Percentiles rank a stretch among this genome's conserved stretches.
Conservation (phyloP, 1,284 basidiomycete genomes). For the Xanthoconium separans region DNA sequence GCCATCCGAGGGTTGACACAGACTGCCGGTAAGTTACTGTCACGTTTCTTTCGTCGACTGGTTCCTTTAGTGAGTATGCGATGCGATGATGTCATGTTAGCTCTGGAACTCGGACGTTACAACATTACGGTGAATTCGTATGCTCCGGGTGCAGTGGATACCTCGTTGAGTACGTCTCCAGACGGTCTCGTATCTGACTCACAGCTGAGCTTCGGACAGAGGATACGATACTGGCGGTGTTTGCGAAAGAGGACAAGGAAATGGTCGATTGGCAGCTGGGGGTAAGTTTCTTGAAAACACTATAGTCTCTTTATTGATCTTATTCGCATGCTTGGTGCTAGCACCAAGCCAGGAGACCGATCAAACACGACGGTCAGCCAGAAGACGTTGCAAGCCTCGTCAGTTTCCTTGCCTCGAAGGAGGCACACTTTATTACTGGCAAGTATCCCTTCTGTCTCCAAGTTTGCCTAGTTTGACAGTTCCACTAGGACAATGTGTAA, state of each 20-base stretch:
- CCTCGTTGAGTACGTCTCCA: background rate
- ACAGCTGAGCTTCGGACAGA: background rate
- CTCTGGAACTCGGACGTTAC: background rate
- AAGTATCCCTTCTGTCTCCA: background rate
- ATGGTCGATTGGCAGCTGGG: background rate
- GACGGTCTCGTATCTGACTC: background rate
- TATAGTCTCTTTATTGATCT: no score
- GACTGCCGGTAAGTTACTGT: background rate
- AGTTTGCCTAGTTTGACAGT: background rate
- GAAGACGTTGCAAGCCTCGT: background rate
- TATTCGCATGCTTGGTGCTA: background rate
- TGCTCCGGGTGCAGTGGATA: background rate
- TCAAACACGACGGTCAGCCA: background rate
- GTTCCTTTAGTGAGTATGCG: background rate
- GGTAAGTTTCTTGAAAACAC: background rate
- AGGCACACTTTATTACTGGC: background rate
- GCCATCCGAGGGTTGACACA: background rate
- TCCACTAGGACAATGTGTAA: background rate
- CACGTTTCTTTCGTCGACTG: no score
- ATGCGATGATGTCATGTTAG: background rate
- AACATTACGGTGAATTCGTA: background rate
- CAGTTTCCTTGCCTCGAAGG: background rate
- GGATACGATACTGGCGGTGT: background rate
- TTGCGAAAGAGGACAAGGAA: background rate
- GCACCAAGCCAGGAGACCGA: background rate